These are phyloP conservation scores for Ophiostoma perfectum DNA, from an alignment of 2,329 filamentous ascomycete species.

Conservation along the genomic window DNA sequence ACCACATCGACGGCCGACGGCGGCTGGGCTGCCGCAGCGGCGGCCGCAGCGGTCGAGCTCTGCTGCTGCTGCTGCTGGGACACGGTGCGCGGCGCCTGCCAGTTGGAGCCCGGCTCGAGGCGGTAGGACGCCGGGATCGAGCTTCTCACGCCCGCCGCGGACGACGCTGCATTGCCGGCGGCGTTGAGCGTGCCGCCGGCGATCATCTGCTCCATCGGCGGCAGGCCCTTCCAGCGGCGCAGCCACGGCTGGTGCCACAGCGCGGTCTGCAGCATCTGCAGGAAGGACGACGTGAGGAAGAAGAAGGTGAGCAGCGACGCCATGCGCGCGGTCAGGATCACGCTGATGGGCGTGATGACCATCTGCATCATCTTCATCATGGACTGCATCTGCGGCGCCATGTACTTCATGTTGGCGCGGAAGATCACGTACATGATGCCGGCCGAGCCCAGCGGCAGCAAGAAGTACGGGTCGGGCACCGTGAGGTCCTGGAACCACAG, in stretches of 20 bases:
- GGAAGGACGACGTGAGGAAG: conserved; percentile 45
- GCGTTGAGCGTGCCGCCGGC: conserved; percentile 10
- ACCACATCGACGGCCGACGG: conserved; percentile 23
- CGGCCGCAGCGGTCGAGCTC: conserved; percentile 10
- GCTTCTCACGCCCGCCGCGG: not conserved
- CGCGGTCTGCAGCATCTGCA: conserved; percentile 41
- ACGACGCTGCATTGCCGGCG: too few species aligned
- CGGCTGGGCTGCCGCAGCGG: conserved; percentile 23
- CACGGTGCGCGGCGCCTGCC: conserved; percentile 34
- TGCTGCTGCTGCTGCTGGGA: conserved; percentile 20
- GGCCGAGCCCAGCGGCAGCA: conserved; percentile 62
- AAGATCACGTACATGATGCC: conserved; percentile 44
- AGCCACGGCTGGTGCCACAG: conserved; percentile 40
- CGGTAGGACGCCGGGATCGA: conserved; percentile 18
- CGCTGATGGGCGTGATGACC: conserved; percentile 33
- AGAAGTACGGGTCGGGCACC: conserved; percentile 66
- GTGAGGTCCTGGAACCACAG: conserved; percentile 79
- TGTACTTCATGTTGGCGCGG: conserved; percentile 33
- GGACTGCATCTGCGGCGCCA: conserved; percentile 34
- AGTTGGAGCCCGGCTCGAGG: conserved; percentile 26
- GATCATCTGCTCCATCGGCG: conserved; percentile 28
- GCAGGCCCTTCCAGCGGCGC: conserved; percentile 37
- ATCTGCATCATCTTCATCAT: conserved; percentile 35
- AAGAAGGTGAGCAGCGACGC: conserved; percentile 54
- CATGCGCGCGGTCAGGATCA: conserved; percentile 44